These are phyloP conservation scores for Pythium apleroticum DNA, from an alignment of 352 stramenopile species.

Conservation along the genomic window DNA sequence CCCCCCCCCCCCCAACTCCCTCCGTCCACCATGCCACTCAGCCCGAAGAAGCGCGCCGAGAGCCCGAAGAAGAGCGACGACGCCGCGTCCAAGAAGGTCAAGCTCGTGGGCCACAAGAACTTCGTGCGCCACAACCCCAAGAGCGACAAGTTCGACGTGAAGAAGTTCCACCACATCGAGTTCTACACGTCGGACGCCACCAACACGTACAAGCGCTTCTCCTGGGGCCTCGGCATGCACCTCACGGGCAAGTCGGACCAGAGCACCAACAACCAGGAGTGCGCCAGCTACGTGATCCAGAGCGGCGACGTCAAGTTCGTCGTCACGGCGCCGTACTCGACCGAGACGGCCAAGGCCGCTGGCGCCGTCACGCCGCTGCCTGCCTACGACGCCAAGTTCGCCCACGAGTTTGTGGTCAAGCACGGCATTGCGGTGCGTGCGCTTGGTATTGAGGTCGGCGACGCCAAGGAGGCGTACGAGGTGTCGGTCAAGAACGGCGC, in stretches of 20 bases:
- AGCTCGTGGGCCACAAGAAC: slow-evolving; percentile 74
- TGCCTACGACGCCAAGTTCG: slow-evolving; percentile 63
- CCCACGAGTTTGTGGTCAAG: slow-evolving; percentile 78
- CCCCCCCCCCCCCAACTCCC: background rate
- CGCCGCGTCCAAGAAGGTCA: slow-evolving; percentile 42
- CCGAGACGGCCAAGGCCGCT: slow-evolving; percentile 57
- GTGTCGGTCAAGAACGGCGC: slow-evolving; percentile 72
- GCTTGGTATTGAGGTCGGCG: slow-evolving; percentile 78
- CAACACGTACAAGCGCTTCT: slow-evolving; percentile 76
- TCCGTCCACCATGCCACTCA: slow-evolving; percentile 12
- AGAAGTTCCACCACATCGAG: slow-evolving; percentile 85
- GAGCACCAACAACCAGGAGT: slow-evolving; percentile 85
- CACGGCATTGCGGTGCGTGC: slow-evolving; percentile 82
- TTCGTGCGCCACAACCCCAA: slow-evolving; percentile 78
- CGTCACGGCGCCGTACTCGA: slow-evolving; percentile 88
- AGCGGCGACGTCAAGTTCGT: slow-evolving; percentile 82
- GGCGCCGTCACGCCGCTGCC: slow-evolving; percentile 53
- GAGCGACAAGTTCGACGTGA: slow-evolving; percentile 73
- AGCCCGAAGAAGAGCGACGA: slow-evolving; percentile 16
- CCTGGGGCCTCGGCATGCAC: slow-evolving; percentile 82
- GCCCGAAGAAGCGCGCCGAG: slow-evolving; percentile 14
- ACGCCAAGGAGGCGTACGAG: slow-evolving; percentile 80
- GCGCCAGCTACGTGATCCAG: slow-evolving; percentile 84
- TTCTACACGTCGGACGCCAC: slow-evolving; percentile 84
- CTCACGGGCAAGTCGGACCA: slow-evolving; percentile 83